A percentile compares a stretch with the other conserved stretches of the same genome.
These are phyloP conservation scores for Paraconiothyrium sp. DNA, from an alignment of 2,329 filamentous ascomycete species.

Conservation along the genomic window DNA sequence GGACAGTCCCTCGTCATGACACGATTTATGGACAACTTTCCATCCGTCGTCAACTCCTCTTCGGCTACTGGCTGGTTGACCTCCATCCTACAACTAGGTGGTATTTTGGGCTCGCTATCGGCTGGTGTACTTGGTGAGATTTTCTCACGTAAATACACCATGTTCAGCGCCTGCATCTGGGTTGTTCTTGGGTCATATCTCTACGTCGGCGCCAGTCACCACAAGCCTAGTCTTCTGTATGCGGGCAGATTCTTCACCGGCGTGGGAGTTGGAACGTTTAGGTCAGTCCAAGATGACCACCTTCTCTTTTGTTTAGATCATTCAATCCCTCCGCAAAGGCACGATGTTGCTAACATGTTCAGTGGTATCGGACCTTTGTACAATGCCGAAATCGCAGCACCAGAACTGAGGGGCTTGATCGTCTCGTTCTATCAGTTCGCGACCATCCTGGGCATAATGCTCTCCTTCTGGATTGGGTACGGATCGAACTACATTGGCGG, in stretches of 20 bases:
- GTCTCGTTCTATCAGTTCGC: conserved; percentile 43
- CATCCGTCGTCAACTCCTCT: conserved; percentile 57
- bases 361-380: conserved; percentile 57
- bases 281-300: no score
- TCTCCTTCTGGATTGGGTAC: conserved; percentile 46
- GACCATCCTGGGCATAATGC: conserved; percentile 43
- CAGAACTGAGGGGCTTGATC: conserved; percentile 39
- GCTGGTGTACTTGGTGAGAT: conserved; percentile 61
- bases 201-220: conserved; percentile 54
- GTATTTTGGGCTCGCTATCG: conserved; percentile 59
- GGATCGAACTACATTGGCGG: conserved; percentile 53
- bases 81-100: conserved; percentile 61
- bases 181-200: conserved; percentile 52
- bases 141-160: conserved; percentile 62
- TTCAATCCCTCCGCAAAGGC: no score
- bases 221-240: conserved; percentile 56
- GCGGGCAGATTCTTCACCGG: conserved; percentile 62
- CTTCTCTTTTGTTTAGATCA: no score
- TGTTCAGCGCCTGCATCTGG: conserved; percentile 61
- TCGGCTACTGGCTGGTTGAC: conserved; percentile 63
- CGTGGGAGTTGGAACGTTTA: conserved; percentile 60
- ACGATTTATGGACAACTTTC: conserved; percentile 61
- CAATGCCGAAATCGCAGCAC: conserved; percentile 52
- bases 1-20: conserved; percentile 65
- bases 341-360: no score